These are phyloP conservation scores for Xylaria sp. DNA, from an alignment of 2,329 filamentous ascomycete genomes.

Conservation along the genomic window DNA sequence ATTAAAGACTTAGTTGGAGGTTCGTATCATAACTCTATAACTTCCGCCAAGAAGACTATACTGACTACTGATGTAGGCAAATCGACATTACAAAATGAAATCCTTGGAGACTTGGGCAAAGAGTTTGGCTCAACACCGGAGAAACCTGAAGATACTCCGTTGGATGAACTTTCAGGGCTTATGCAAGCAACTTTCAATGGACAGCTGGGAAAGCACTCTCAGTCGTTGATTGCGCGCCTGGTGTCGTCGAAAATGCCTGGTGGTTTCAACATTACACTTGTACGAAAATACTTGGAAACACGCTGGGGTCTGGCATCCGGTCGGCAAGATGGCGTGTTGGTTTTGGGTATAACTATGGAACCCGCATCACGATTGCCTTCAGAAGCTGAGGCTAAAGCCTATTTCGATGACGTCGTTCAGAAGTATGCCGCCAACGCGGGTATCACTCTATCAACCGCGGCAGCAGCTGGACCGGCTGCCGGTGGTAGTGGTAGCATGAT, in stretches of 20 bases:
- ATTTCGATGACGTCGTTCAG: slow-evolving; percentile 86
- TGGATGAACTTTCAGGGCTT: slow-evolving; percentile 92
- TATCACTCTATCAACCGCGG: slow-evolving; percentile 81
- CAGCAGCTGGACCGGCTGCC: slow-evolving; percentile 77
- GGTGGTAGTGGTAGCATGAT: slow-evolving; percentile 89
- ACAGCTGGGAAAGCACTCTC: slow-evolving; percentile 95
- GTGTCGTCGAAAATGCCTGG: slow-evolving; percentile 99
- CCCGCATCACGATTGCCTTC: slow-evolving; percentile 87
- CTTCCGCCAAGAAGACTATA: background rate
- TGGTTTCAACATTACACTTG: slow-evolving; percentile 97
- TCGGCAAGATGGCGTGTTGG: slow-evolving; percentile 88
- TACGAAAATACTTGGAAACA: slow-evolving; percentile 94
- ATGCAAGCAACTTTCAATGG: slow-evolving; percentile 99
- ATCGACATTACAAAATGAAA: slow-evolving; percentile 98
- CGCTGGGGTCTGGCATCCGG: slow-evolving; percentile 90
- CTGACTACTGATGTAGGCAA: slow-evolving; percentile 71
- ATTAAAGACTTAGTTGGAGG: slow-evolving; percentile 99
- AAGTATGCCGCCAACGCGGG: slow-evolving; percentile 89
- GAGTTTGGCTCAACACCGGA: slow-evolving; percentile 98
- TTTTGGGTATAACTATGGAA: slow-evolving; percentile 93
- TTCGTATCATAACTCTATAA: slow-evolving; percentile 59
- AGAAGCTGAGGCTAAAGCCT: slow-evolving; percentile 90
- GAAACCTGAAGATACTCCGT: slow-evolving; percentile 96
- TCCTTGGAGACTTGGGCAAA: slow-evolving; percentile 95
- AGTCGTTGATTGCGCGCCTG: slow-evolving; percentile 89